A percentile compares a stretch with the other conserved stretches of the same genome.
These are phyloP conservation scores for Ceratocystis cacaofunesta DNA, from an alignment of 2,329 filamentous ascomycete genomes.

Conservation along the genomic window DNA sequence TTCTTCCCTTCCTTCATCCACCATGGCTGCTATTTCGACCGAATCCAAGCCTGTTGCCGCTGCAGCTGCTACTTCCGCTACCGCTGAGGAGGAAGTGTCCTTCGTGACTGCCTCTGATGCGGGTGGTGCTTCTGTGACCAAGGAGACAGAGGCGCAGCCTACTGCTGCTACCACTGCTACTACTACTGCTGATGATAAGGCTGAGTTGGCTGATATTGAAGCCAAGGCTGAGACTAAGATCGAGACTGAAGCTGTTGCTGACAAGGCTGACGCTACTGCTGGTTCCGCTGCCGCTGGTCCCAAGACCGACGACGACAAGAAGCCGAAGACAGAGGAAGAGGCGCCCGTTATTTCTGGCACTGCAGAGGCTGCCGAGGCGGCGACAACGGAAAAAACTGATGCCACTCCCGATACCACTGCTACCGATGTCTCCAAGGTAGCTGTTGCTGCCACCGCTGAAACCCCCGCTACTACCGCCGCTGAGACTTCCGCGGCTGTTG, in stretches of 20 bases:
- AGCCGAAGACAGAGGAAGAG: neutral
- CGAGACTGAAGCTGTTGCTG: neutral
- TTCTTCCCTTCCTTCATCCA: neutral
- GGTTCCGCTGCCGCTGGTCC: neutral
- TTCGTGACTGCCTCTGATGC: slow-evolving; percentile 1
- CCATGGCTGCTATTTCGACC: slow-evolving; percentile 9
- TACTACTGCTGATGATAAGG: neutral
- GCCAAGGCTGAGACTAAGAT: neutral
- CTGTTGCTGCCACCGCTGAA: neutral
- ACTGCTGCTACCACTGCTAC: neutral
- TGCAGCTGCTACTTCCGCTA: neutral
- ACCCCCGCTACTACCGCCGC: neutral
- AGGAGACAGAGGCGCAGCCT: neutral
- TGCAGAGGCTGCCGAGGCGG: too few relatives aligned
- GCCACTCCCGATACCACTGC: slow-evolving; percentile 8
- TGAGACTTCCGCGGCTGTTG: neutral
- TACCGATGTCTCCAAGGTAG: neutral
- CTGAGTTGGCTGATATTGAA: neutral
- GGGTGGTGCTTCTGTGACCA: neutral
- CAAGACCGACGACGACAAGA: neutral
- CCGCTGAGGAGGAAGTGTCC: neutral
- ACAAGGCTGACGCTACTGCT: neutral
- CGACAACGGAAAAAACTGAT: neutral
- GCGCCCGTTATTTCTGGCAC: too few relatives aligned
- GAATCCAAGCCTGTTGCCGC: neutral